Evolutionary conservation across 129 eudicot genomes (phyloP).

Genomic region (Ambrosia trifida): DNA sequence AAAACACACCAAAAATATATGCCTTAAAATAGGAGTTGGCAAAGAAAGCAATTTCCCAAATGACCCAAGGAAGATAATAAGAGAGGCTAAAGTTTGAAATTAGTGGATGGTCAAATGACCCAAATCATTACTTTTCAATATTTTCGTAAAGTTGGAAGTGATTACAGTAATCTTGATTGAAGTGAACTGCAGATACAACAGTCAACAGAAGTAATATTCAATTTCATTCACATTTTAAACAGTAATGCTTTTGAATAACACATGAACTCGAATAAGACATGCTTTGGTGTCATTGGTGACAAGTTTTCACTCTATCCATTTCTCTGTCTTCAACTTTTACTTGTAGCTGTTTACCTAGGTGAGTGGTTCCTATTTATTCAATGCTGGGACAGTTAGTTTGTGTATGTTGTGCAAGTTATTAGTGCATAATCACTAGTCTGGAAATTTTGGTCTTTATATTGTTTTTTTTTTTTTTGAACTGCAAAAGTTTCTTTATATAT

Average conservation of each 20-base stretch:
- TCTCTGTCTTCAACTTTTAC: neutral
- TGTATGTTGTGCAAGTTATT: constrained; percentile 1
- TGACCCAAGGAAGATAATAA: too few species aligned
- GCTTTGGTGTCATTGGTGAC: constrained; percentile 1
- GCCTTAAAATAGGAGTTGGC: too few species aligned
- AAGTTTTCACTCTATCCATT: neutral
- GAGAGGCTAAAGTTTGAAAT: too few species aligned
- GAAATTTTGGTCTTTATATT: neutral
- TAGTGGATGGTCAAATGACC: neutral
- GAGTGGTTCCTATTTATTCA: neutral
- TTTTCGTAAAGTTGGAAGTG: constrained; percentile 4
- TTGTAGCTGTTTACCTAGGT: neutral
- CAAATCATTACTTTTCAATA: neutral
- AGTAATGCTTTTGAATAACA: constrained; percentile 1
- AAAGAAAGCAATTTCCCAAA: too few species aligned
- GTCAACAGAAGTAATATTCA: neutral
- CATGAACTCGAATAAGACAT: neutral
- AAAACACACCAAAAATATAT: too few species aligned
- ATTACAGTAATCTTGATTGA: neutral
- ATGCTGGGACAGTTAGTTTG: neutral
- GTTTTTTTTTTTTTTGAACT: too few species aligned
- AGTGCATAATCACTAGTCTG: constrained; percentile 18
- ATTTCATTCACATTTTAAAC: neutral
- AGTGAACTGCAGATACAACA: neutral
- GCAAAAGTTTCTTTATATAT: too few species aligned